Base-by-base conservation (phyloP, 345 rosid genomes). In the Gossypium bickii region DNA sequence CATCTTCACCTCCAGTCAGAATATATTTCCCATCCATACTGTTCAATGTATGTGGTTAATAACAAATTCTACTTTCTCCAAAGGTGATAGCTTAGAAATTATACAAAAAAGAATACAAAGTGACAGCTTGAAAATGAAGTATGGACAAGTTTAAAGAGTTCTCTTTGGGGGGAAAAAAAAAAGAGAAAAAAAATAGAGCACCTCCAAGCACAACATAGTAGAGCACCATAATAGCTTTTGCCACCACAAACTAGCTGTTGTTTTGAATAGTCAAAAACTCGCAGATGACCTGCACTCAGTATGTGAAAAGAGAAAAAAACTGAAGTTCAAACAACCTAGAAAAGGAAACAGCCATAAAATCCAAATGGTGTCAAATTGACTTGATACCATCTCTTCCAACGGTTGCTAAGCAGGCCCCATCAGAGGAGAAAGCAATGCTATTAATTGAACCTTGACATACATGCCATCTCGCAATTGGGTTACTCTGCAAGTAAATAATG, bases 381-480 rank as follows among this genome's bases (percentile, higher is more conserved):
- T 58, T 67, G 38, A 61, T 79, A 96, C 99, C 99, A 85, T 96
- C 99, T 90, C 99, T 88, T 88, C 99, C 99, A 82, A 92, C 92
- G 74, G 92, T 87, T 17, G 99, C 98, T 74, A 96, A 83, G 85
- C 89, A 80, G 78, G 89, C 34, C 72, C 97, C 98, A 56, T 93
- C 99, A 49, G 76, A 74, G 17, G 99, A 96, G 89, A 96, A 93
- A 65, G 92, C 81, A 67, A 96, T 83, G 85, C 93, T 83, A 82
- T 96, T 96, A 51, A 96, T 86, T 81, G 99, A 83, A 81, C 98
- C 92, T 83, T 87, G 97, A 83, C 97, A 88, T 64, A 93, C 86
- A 86, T 96, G 99, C 99, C 99, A 96, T 83, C 99, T 90, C 17
- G 97, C 93, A 75, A 93, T 78, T 52, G 99, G 99, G 78, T 96